Evolutionary conservation across 2,329 filamentous ascomycete genomes (phyloP), one percentile per base, ranked within the genome.

Genomic region (Paecilomyces dactylethromorphus): DNA sequence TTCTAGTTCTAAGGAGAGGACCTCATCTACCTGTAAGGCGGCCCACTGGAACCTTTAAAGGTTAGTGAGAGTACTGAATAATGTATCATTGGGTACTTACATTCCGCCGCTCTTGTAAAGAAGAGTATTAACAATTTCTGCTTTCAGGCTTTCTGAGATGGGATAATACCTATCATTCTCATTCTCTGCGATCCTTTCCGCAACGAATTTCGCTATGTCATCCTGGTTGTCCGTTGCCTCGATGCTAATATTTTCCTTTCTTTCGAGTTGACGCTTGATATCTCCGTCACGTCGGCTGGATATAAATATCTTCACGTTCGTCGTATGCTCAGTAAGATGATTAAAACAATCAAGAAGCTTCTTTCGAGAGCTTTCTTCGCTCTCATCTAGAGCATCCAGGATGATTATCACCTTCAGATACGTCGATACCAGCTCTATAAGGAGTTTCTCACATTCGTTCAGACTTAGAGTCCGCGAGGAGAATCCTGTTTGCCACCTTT

Each of bases 1-100:
- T 58, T 63, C 58, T 10, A 55, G 55, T n/a, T 60, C 3, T 7
- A 67, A 60, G 3, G 64, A 54, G 1, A 70, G 60, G 5, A 73
- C 58, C 55, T 72, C 60, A 8, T 62, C 57, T 53, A 72, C 66
- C 59, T 74, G 71, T 3, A 74, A 56, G 31, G 54, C 63, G 12
- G 66, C 69, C 69, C 70, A 73, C 59, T 71, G 70, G 56, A 74
- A 73, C 71, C 71, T 73, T 50, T 26, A 33, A 33, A 12, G 32
- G 3, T 33, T 33, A 33, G 32, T 15, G 32, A 15, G 32, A 33
- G 13, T 12, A 33, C 0, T 1, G 32, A 33, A 33, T 15, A 33
- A 12, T 11, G 7, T 11, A 33, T 15, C 54, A n/a, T 22, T 11
- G 31, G 52, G 12, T 24, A 57, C 68, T 65, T 60, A 71, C 69